These are phyloP conservation scores for Medicago ruthenica DNA, from an alignment of 306 rosid genomes.

Conservation along the genomic window DNA sequence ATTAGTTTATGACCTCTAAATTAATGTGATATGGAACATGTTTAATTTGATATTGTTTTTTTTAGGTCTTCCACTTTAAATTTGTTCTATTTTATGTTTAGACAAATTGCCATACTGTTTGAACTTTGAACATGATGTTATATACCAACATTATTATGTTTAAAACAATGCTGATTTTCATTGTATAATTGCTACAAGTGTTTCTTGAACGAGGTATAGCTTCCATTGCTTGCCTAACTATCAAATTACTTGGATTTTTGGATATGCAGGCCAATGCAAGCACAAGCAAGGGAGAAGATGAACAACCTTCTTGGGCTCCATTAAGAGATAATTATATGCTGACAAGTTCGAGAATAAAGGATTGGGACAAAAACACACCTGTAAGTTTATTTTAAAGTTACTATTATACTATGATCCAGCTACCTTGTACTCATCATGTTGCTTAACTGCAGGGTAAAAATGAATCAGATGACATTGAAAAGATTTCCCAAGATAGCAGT, in stretches of 20 bases:
- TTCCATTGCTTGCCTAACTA: conserved; percentile 7
- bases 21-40: not conserved
- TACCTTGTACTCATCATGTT: conserved; percentile 22
- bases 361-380: conserved; percentile 81
- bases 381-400: conserved; percentile 51
- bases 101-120: not conserved
- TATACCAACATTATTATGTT: conserved; percentile 21
- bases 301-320: conserved; percentile 96
- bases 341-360: conserved; percentile 76
- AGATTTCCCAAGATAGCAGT: conserved; percentile 52
- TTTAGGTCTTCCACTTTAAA: not conserved
- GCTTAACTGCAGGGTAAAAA: conserved; percentile 55
- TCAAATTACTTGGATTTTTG: conserved; percentile 17
- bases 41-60: not conserved
- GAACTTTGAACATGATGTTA: conserved; percentile 1
- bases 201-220: conserved; percentile 16
- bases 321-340: conserved; percentile 89
- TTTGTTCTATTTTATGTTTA: not conserved
- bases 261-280: conserved; percentile 56
- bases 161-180: conserved; percentile 13
- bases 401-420: not conserved
- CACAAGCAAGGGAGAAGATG: conserved; percentile 51
- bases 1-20: not conserved
- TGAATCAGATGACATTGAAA: conserved; percentile 61
- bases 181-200: not conserved